Evolutionary conservation across 2,329 filamentous ascomycete genomes (phyloP).

Genomic region (Fusarium oligoseptatum): DNA sequence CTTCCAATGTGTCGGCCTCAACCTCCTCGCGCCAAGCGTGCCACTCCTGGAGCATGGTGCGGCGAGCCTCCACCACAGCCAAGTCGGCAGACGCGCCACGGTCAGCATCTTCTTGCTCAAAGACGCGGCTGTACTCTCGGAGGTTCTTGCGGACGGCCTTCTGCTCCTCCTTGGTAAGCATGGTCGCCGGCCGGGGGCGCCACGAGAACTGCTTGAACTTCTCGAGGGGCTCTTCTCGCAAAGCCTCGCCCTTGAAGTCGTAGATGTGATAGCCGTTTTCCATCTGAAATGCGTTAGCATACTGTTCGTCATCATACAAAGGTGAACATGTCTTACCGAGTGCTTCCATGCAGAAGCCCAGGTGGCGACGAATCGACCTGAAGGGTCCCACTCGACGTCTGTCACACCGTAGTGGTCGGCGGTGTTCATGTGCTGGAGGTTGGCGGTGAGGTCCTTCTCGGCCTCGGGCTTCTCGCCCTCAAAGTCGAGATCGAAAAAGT

Average conservation of each 20-base stretch:
- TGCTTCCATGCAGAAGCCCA: slow-evolving; percentile 98
- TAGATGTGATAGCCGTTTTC: slow-evolving; percentile 99
- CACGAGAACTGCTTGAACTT: slow-evolving; percentile 98
- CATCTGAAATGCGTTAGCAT: slow-evolving; percentile 74
- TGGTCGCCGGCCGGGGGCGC: slow-evolving; percentile 91
- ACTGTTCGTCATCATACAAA: slow-evolving; percentile 31
- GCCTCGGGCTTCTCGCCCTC: slow-evolving; percentile 95
- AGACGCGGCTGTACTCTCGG: slow-evolving; percentile 93
- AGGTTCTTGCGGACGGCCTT: slow-evolving; percentile 98
- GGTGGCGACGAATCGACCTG: slow-evolving; percentile 92
- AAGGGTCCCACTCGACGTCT: slow-evolving; percentile 98
- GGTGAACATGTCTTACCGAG: slow-evolving; percentile 71
- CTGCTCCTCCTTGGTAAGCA: slow-evolving; percentile 96
- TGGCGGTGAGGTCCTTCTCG: slow-evolving; percentile 94
- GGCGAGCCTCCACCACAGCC: slow-evolving; percentile 90
- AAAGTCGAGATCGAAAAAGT: slow-evolving; percentile 98
- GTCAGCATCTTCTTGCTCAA: slow-evolving; percentile 95
- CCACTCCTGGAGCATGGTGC: slow-evolving; percentile 90
- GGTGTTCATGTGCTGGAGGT: slow-evolving; percentile 93
- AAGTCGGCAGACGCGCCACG: slow-evolving; percentile 94
- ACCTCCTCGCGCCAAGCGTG: slow-evolving; percentile 82
- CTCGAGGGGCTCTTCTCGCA: slow-evolving; percentile 92
- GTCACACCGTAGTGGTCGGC: slow-evolving; percentile 98
- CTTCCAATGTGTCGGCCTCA: slow-evolving; percentile 78
- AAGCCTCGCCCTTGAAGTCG: slow-evolving; percentile 91